Base-by-base conservation (phyloP, 2,329 filamentous ascomycete genomes). In the Ceratocystiopsis brevicomis region DNA sequence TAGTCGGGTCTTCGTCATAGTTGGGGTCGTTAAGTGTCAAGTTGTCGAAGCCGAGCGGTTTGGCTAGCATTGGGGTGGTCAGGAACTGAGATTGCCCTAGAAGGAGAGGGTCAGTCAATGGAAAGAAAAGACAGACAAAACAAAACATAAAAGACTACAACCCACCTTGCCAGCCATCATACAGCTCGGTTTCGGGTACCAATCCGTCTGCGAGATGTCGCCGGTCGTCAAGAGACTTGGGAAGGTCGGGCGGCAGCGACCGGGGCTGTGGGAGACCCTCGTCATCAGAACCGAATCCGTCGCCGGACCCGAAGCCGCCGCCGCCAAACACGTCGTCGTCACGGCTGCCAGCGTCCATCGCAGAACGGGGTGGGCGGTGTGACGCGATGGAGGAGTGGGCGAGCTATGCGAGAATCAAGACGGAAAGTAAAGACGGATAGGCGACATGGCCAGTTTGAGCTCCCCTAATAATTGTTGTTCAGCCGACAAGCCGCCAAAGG, bases 81-180 rank as follows among this genome's bases (percentile, higher is more conserved):
- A 96, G 70, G 61, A 94, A 94, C 63, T 95, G 87, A 38, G 88
- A 94, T 68, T 95, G 85, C 51, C 88, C 88, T 95, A 43, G 18
- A 36, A 44, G 10, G 25, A 30, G 8, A 44, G 35, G 39, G 41
- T 40, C 37, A 32, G 35, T 18, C 42, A 41, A 48, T 30, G 33
- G 33, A 14, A 41, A 43, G 13, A 38, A 35, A 18, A 41, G 45
- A 3, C 38, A 40, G 15, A 33, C 14, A 14, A 5, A 16, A 12
- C 8, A 18, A 14, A 3, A 46, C 43, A 47, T 47, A 40, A 45
- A 44, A 45, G 43, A 16, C 5, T 10, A 3, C 9, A 10, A 36
- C 65, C 48, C 51, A 69, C 88, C 88, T 78, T 96, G 86, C 90
- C 90, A 98, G 52, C 85, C 90, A 71, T 98, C 90, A 60, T 96